Evolutionary conservation across 306 rosid species (phyloP), one percentile per base, ranked within the genome.

Genomic region (Alnus glutinosa): DNA sequence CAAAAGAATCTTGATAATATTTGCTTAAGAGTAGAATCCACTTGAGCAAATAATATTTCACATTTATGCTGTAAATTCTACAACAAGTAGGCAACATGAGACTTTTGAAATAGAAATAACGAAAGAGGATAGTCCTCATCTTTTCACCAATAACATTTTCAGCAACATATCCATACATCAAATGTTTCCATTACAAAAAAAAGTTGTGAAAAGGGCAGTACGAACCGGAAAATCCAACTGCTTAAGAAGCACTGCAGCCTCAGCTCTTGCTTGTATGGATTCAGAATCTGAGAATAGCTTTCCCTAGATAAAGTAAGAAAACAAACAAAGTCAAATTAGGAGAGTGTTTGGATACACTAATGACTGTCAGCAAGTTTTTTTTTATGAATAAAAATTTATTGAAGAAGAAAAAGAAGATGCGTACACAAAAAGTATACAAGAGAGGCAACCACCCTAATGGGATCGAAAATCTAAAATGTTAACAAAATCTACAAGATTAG

Each of bases 201-300:
- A 52, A 9, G 7, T n/a, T 58, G 52, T 42, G 49, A 42, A 7
- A 66, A 77, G 74, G 59, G 55, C 36, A 77, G 83, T 71, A 83
- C 96, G 18, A 77, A 95, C 99, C 79, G 94, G 94, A 82, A 90
- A 95, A 82, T 95, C 86, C 87, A 95, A 81, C 89, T 87, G 94
- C 91, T 91, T 93, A 80, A 95, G 98, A 80, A 95, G 98, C 82
- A 93, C 91, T 54, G 97, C 98, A 85, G 97, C 96, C 80, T 93
- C 99, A 8, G 99, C 94, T 90, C 99, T 93, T 77, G 86, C 85
- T 84, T 95, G 98, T 61, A 95, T 88, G 77, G 97, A 93, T 85
- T 95, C 98, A 57, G 89, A 86, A 84, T 95, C 99, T 49, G 98
- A 91, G 85, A 93, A 95, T 73, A 95, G 88, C 92, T 87, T 95